phyloP scores from a whole-genome alignment of 441 rosid genomes.

The Metrosideros polymorpha region DNA sequence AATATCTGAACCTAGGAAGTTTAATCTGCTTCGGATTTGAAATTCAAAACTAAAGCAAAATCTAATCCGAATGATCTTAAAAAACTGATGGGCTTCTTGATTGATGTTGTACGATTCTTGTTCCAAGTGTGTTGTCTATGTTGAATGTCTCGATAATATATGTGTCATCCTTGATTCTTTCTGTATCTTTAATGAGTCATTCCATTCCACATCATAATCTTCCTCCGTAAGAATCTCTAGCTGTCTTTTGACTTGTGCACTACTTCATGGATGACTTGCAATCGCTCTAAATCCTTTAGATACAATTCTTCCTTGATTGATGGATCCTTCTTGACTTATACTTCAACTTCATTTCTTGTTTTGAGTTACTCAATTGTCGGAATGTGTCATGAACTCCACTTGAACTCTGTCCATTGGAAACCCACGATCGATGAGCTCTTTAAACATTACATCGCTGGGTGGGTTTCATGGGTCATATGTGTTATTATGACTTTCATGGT shows the following conservation, averaged over 20 bases:
- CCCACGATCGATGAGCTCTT: not conserved
- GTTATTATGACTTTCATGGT: not conserved
- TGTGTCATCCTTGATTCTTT: not conserved
- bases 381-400: not conserved
- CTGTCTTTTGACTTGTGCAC: not conserved
- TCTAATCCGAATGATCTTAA: not conserved
- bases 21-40: not conserved
- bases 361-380: not conserved
- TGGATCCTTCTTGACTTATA: not conserved
- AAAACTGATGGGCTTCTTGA: not conserved
- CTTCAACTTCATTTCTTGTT: not conserved
- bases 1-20: not conserved
- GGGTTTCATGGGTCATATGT: not conserved
- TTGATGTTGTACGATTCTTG: not conserved
- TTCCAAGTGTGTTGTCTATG: fast-evolving
- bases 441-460: not conserved
- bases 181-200: not conserved
- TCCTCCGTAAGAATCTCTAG: not conserved
- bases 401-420: not conserved
- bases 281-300: fast-evolving
- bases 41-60: not conserved
- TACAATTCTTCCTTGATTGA: fast-evolving
- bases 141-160: not conserved
- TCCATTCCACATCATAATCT: not conserved
- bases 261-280: not conserved